Evolutionary conservation across 1,139 yeast species (phyloP), one percentile per base, ranked within the genome.

Genomic region (Wickerhamomyces sp.): DNA sequence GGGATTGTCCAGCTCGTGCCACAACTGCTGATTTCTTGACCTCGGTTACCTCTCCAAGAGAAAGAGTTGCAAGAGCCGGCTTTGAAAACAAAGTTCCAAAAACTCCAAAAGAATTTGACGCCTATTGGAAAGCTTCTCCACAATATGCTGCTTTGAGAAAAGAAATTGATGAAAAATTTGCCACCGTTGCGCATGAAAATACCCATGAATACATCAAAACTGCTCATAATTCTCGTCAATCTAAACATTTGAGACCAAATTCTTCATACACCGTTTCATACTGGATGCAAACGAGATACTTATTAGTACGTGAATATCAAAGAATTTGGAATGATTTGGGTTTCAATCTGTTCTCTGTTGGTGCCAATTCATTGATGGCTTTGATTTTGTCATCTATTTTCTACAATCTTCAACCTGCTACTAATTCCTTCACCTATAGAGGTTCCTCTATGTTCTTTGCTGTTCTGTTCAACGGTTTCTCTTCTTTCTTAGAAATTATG

Each of bases 21-120:
- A 84, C 95, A 10, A 83, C 93, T 48, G 88, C 91, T 14, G 96
- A 88, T 63, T 88, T 78, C 64, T 69, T 88, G 58, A 87, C 95
- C 2, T 79, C 94, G 1, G 69, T 87, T 43, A 84, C 95, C 3
- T 81, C 82, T 56, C 91, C 95, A 8, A 66, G 72, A 6, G 94
- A 84, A 63, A 76, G 94, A 64, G 64, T 69, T 13, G 64, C 76
- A 7, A 65, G 65, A 47, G 63, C 68, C 15, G 94, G 91, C 2
- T 74, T 58, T 49, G 90, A 83, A 58, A 56, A 66, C 47, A 68
- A 66, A 47, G 89, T 84, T 36, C 95, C 96, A 38, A 71, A 75
- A 46, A 81, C 90, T 10, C 77, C 95, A 8, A 67, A 69, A 42
- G 95, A 87, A 57, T 87, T 88, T 66, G 81, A 78, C 45, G 69